Percentiles rank a stretch among this genome's conserved stretches.
phyloP scores from a whole-genome alignment of 441 rosid species.

The Eugenia klotzschiana region DNA sequence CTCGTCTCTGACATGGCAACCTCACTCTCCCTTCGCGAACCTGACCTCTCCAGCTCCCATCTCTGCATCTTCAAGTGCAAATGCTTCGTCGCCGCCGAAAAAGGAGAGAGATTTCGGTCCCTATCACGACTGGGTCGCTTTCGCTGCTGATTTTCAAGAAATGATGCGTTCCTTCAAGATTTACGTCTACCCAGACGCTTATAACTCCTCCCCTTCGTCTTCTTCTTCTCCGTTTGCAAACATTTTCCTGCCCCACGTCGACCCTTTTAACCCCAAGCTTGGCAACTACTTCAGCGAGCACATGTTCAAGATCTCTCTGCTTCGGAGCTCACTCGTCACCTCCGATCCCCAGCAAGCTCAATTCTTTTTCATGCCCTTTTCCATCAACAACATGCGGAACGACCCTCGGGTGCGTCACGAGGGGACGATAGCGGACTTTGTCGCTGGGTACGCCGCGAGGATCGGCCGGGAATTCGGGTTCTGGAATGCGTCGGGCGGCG shows the following conservation, averaged over 20 bases:
- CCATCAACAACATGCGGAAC: constrained; percentile 24
- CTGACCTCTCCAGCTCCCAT: neutral
- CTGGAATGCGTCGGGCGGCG: constrained; percentile 30
- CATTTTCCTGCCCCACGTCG: constrained; percentile 23
- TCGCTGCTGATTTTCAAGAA: constrained; percentile 17
- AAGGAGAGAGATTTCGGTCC: constrained; percentile 4
- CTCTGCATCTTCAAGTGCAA: neutral
- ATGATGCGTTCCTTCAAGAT: constrained; percentile 26
- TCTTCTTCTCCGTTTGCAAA: constrained; percentile 4
- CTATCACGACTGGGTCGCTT: constrained; percentile 24
- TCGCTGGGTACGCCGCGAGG: neutral
- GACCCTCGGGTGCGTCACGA: constrained; percentile 22
- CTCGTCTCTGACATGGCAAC: neutral
- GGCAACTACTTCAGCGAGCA: constrained; percentile 38
- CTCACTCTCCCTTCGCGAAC: neutral
- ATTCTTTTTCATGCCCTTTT: constrained; percentile 31
- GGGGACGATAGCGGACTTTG: constrained; percentile 18
- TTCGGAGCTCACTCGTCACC: constrained; percentile 14
- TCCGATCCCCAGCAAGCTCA: constrained; percentile 15
- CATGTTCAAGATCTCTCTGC: constrained; percentile 32
- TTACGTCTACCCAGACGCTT: constrained; percentile 20
- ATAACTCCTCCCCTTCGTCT: neutral
- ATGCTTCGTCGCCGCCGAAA: neutral
- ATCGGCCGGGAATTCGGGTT: constrained; percentile 10
- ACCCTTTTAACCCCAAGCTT: constrained; percentile 20